phyloP scores from a whole-genome alignment of 2,329 filamentous ascomycete genomes.

The Coniosporium tulheliwenetii region DNA sequence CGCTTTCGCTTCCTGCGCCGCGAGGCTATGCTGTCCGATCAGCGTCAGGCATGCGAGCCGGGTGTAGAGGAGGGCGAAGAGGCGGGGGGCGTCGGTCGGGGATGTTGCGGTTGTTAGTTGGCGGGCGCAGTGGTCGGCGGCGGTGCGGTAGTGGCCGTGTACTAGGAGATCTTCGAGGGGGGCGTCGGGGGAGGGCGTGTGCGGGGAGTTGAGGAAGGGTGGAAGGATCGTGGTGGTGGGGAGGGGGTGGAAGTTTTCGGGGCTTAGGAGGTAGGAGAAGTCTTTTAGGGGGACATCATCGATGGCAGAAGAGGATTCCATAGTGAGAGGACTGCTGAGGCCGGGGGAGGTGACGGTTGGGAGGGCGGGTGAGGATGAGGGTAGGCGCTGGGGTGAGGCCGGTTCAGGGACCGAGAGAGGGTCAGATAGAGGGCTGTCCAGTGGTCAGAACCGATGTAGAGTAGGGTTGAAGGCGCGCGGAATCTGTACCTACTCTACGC shows the following conservation, averaged over 20 bases:
- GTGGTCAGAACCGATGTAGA: too few relatives aligned
- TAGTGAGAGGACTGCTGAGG: not conserved
- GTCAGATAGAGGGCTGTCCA: too few relatives aligned
- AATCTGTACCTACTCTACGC: too few relatives aligned
- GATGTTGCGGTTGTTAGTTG: constrained; percentile 25
- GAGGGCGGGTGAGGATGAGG: not conserved
- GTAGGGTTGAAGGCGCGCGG: too few relatives aligned
- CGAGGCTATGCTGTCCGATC: constrained; percentile 45
- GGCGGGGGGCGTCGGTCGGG: constrained; percentile 44
- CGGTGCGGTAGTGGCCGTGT: constrained; percentile 59
- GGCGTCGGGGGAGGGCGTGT: constrained; percentile 46
- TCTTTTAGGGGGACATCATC: constrained; percentile 35
- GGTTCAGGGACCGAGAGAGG: too few relatives aligned
- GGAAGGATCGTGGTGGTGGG: constrained; percentile 43
- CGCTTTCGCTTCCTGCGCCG: constrained; percentile 45
- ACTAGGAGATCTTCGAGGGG: constrained; percentile 53
- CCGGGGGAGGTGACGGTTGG: too few relatives aligned
- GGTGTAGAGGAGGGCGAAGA: constrained; percentile 67
- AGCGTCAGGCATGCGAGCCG: constrained; percentile 71
- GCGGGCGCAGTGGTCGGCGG: constrained; percentile 23
- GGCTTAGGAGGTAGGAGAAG: constrained; percentile 64
- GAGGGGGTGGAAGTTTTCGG: constrained; percentile 71
- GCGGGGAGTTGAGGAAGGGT: constrained; percentile 53
- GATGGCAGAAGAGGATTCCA: constrained; percentile 3
- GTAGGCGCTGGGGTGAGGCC: constrained; percentile 11